Base-by-base conservation (phyloP, 2,329 filamentous ascomycete genomes). In the Beauveria caledonica region DNA sequence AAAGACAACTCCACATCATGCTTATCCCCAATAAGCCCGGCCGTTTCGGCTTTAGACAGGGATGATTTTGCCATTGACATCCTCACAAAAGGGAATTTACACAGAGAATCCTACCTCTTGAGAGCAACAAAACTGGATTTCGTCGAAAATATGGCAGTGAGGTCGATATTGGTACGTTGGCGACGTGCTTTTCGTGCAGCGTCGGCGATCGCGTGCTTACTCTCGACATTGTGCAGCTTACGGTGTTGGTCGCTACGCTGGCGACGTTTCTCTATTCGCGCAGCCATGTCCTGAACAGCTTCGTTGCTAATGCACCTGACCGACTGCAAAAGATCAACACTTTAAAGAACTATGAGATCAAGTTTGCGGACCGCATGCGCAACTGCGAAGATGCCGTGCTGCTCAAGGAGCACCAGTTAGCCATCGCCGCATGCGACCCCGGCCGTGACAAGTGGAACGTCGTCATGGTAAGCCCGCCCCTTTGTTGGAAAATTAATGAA, bases 401-500 rank as follows among this genome's bases (percentile, higher is more conserved):
- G 9, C 58, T 77, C 1, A 71, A 76, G 59, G 66, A 68, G 1
- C 56, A 67, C 13, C 70, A 72, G 17, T 5, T 76, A 2, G 75
- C 74, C 1, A 65, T 77, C 29, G 52, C 76, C 3, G 70, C 67
- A 15, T 77, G 75, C 52, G 75, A 77, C 21, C 64, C 70, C 0
- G 75, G 74, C 5, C 68, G 75, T 3, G 75, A 77, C 60, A 68
- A 65, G 9, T 73, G 70, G 67, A 77, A 77, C 62, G 75, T 72
- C 3, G 74, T 77, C 62, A 75, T 77, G 74, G 75, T 72, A 33
- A 66, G 53, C 19, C 10, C 21, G 10, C 11, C 53, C 6, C n/a
- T 5, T 33, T 13, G 5, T 1, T 33, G 1, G 1, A 33, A 5
- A 10, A 13, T 33, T 4, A 33, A 33, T 33, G 33, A 11, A 33